Percentiles rank a stretch among this genome's conserved stretches.
phyloP scores from a whole-genome alignment of 805 yeast species.

The Wickerhamomyces subpelliculosus region DNA sequence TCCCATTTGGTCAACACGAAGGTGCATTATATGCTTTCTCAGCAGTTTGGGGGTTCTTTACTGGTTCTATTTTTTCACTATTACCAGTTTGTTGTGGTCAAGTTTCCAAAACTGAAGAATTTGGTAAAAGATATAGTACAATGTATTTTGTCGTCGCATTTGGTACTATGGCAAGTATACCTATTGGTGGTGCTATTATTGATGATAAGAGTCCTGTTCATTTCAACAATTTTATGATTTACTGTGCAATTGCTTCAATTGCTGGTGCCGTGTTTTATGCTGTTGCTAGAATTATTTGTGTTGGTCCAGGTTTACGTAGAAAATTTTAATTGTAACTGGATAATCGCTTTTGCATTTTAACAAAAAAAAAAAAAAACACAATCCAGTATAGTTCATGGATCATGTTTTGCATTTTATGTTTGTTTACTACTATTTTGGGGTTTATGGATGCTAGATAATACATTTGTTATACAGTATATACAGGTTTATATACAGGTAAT shows the following conservation, averaged over 20 bases:
- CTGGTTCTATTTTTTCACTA: constrained; percentile 48
- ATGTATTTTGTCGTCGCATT: constrained; percentile 54
- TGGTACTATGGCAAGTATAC: constrained; percentile 42
- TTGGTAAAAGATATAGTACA: constrained; percentile 49
- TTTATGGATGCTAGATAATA: no score
- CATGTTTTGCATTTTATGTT: no score
- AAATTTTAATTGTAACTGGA: not conserved
- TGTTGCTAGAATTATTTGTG: not conserved
- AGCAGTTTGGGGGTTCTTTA: constrained; percentile 43
- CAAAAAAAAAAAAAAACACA: no score
- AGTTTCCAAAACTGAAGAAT: constrained; percentile 44
- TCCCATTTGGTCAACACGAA: constrained; percentile 28
- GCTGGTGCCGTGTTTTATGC: not conserved
- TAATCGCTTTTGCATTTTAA: constrained; percentile 5
- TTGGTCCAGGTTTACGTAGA: not conserved
- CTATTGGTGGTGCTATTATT: constrained; percentile 44
- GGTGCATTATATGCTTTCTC: constrained; percentile 37
- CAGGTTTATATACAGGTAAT: no score
- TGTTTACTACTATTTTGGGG: no score
- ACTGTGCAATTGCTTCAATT: not conserved
- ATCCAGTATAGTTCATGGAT: no score
- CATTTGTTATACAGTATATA: no score
- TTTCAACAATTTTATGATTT: constrained; percentile 1
- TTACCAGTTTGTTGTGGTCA: constrained; percentile 56
- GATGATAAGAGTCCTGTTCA: constrained; percentile 31